Evolutionary conservation across 768 basidiomycete genomes (phyloP), one percentile per base, ranked within the genome.

Genomic region (Suillus luteus): DNA sequence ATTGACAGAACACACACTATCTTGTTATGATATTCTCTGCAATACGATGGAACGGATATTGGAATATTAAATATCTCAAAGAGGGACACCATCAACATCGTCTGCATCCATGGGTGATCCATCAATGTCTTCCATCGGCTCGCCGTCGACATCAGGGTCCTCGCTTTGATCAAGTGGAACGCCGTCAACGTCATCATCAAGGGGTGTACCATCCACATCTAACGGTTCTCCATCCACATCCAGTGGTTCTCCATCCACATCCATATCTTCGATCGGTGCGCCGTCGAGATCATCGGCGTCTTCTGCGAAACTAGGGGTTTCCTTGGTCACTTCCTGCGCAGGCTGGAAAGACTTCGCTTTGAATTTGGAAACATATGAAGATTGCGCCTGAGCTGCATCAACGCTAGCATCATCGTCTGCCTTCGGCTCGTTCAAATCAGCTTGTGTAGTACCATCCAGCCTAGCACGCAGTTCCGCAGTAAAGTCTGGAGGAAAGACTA

Each of bases 401-500:
- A 48, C 64, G 17, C 64, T 65, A 8, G 61, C 40, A 35, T 71
- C 67, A 24, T 71, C 67, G 1, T 74, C 74, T 62, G 74, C 70
- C 22, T 75, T 71, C 40, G 67, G 66, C 2, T 69, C 67, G 55
- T 71, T 69, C 46, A 76, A 66, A 59, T 75, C 73, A 24, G 74
- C 69, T 31, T 69, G 70, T 1, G 70, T 66, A 22, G 72, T 77
- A 24, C 93, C 93, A 57, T 96, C 92, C 57, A 99, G 81, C 62
- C 95, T 81, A 61, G 76, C 77, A 31, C 93, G 82, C 17, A 96
- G 82, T 69, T 90, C 87, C 2, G 82, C 71, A 0, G 92, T 95
- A 70, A 91, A 92, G 61, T 96, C 92, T 2, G 90, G 91, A 60
- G 93, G 83, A 73, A 99, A 99, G 38, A 98, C 92, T 63, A 99